Percentiles rank a stretch among this genome's conserved stretches.
These are phyloP conservation scores for Globisporangium paroecandrum DNA, from an alignment of 352 stramenopile species.

Conservation along the genomic window DNA sequence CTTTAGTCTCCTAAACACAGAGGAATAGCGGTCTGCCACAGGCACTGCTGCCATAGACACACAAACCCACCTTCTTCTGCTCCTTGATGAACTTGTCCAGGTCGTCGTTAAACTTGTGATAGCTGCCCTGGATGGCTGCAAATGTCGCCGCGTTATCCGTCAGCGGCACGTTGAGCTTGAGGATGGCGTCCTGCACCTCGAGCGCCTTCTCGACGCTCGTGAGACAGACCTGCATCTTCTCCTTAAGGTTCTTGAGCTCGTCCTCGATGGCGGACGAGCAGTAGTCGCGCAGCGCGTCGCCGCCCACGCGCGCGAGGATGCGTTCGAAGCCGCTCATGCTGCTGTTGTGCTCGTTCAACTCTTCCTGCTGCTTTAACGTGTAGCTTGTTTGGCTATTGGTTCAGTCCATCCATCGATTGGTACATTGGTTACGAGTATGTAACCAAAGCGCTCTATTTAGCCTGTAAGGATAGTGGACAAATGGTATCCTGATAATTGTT, in stretches of 20 bases:
- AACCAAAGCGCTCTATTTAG: too few species aligned
- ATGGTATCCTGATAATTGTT: too few species aligned
- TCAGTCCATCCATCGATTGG: too few species aligned
- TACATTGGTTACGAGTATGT: too few species aligned
- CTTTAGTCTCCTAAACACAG: not conserved
- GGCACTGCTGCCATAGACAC: not conserved
- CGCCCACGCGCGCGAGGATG: slow-evolving; percentile 62
- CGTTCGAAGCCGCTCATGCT: slow-evolving; percentile 72
- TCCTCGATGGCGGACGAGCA: slow-evolving; percentile 77
- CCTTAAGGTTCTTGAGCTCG: slow-evolving; percentile 57
- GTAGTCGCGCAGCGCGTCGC: slow-evolving; percentile 68
- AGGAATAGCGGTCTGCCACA: not conserved
- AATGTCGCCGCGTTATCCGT: slow-evolving; percentile 55
- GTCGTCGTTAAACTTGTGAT: slow-evolving; percentile 42
- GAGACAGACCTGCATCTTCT: slow-evolving; percentile 55
- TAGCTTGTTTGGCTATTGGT: too few species aligned
- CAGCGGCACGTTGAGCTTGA: slow-evolving; percentile 58
- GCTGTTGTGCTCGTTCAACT: not conserved
- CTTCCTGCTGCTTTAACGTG: not conserved
- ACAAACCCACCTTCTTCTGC: slow-evolving; percentile 36
- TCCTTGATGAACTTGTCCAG: slow-evolving; percentile 51
- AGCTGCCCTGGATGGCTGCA: slow-evolving; percentile 49
- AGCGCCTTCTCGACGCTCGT: slow-evolving; percentile 53
- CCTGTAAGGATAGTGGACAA: too few species aligned
- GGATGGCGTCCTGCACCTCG: slow-evolving; percentile 57